These are phyloP conservation scores for Raffaelea albimanens DNA, from an alignment of 2,329 filamentous ascomycete genomes.

Conservation along the genomic window DNA sequence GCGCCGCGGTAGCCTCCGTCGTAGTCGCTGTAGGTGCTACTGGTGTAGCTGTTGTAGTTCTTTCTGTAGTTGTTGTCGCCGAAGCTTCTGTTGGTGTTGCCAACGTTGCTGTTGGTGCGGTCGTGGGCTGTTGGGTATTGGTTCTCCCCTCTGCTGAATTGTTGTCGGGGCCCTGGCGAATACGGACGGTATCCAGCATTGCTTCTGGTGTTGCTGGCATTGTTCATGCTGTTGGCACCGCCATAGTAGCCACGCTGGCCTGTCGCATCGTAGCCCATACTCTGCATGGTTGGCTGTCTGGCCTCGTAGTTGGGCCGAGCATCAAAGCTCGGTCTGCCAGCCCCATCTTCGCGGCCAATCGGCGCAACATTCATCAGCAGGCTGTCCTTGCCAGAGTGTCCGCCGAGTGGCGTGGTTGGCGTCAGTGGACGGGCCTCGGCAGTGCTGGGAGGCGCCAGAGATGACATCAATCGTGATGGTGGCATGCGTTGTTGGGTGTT, in stretches of 20 bases:
- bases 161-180: background rate
- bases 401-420: conserved; percentile 7
- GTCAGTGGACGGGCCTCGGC: conserved; percentile 14
- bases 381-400: conserved; percentile 24
- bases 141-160: background rate
- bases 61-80: background rate
- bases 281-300: background rate
- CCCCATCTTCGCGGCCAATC: conserved; percentile 18
- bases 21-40: background rate
- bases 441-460: conserved; percentile 5
- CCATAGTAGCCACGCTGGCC: background rate
- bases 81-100: background rate
- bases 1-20: background rate
- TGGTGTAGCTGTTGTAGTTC: background rate
- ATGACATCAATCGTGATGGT: conserved; percentile 1
- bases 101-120: background rate
- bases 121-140: conserved; percentile 1
- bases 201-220: background rate
- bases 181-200: too few relatives aligned
- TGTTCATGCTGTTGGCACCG: background rate
- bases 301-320: background rate
- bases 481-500: background rate
- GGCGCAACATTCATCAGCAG: conserved; percentile 32
- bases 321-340: too few relatives aligned
- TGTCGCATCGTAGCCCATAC: background rate